A percentile compares a stretch with the other conserved stretches of the same genome.
Evolutionary conservation across 1,284 basidiomycete species (phyloP).

Genomic region (Coniferiporia weirii): DNA sequence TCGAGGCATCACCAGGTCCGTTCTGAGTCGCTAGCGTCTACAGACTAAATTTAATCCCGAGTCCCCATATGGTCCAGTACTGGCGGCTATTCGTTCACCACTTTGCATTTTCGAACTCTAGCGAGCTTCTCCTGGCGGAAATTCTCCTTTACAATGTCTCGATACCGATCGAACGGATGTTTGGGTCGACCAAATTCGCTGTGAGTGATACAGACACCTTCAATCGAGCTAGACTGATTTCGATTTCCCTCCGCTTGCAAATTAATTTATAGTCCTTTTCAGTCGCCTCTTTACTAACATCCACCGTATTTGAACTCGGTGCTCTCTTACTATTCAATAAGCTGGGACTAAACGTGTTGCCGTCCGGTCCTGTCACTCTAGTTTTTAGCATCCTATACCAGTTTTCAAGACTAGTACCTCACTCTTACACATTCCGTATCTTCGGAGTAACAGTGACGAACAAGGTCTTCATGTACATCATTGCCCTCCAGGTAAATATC

Average conservation of each 20-base stretch:
- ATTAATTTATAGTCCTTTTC: conserved; percentile 64
- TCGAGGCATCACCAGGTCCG: conserved; percentile 64
- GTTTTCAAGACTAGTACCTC: conserved; percentile 70
- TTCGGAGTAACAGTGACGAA: conserved; percentile 72
- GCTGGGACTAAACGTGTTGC: conserved; percentile 65
- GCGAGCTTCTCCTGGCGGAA: conserved; percentile 77
- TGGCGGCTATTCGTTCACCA: conserved; percentile 80
- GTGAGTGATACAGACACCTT: conserved; percentile 40
- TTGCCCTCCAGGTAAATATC: conserved; percentile 56
- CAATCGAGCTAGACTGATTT: not conserved
- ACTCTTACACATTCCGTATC: conserved; percentile 69
- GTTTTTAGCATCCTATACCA: conserved; percentile 78
- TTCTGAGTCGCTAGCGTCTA: not conserved
- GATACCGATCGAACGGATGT: conserved; percentile 76
- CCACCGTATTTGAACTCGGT: conserved; percentile 63
- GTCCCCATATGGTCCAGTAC: conserved; percentile 50
- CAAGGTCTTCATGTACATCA: conserved; percentile 67
- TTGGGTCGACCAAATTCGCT: conserved; percentile 86
- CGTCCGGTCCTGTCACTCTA: conserved; percentile 70
- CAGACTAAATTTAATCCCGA: not conserved
- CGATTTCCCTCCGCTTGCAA: conserved; percentile 1
- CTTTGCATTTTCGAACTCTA: conserved; percentile 76
- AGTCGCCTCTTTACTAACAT: conserved; percentile 56
- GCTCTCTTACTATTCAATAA: conserved; percentile 58
- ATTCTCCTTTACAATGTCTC: conserved; percentile 72